Evolutionary conservation across 768 basidiomycete species (phyloP), one percentile per base, ranked within the genome.

Genomic region (Epithele typhae): DNA sequence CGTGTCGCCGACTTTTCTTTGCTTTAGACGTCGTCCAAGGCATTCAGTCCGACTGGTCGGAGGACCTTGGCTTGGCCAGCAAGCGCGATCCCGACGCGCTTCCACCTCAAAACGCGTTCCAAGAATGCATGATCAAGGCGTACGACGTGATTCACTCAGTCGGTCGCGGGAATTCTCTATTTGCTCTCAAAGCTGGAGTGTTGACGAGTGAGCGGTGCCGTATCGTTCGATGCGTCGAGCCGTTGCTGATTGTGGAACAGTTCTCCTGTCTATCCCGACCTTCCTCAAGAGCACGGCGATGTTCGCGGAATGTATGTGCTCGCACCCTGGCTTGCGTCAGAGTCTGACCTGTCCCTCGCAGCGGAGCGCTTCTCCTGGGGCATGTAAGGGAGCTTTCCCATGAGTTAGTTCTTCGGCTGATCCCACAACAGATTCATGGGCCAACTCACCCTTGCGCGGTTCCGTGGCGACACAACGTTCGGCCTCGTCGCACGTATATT

Each of bases 381-480:
- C 9, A 72, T 87, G 81, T 87, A 46, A 57, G 78, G 49, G n/a
- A 15, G 9, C n/a, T n/a, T n/a, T n/a, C n/a, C n/a, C n/a, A n/a
- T n/a, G n/a, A n/a, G n/a, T n/a, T n/a, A n/a, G n/a, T n/a, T n/a
- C n/a, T n/a, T n/a, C n/a, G n/a, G n/a, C n/a, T n/a, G n/a, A n/a
- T n/a, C n/a, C n/a, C n/a, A n/a, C 27, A 14, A 49, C 36, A 86
- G 82, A 15, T 73, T 88, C 58, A 87, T 89, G 82, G 85, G 78
- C 0, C 87, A 89, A 55, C 66, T 87, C 5, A 84, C 84, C 0
- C 62, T 87, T 0, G 69, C 82, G 8, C 77, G 86, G 15, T 89
- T 87, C 57, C 73, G 82, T 36, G 87, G 87, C 1, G 87, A 91
- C 43, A 91, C 87, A 0, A 73, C 77, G 0, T 84, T 84, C 48